Conservation (phyloP, 2,329 filamentous ascomycete genomes). For the Sphaceloma murrayae region DNA sequence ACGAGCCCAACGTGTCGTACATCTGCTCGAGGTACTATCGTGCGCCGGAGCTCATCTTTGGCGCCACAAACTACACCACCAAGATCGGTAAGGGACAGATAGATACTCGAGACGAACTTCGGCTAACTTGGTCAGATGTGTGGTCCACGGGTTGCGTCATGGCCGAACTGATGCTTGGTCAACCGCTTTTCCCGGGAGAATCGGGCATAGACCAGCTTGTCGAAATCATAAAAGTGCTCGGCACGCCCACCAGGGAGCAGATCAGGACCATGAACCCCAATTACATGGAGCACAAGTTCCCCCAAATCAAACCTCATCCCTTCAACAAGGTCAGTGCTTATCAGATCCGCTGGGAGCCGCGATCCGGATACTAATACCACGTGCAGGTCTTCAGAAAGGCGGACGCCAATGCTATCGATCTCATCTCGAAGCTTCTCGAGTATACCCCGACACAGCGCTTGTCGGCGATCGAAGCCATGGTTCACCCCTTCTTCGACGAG, state of each 20-base stretch:
- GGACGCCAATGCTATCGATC: slow-evolving; percentile 80
- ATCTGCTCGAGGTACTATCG: slow-evolving; percentile 99
- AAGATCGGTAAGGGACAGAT: slow-evolving; percentile 74
- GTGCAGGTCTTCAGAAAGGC: slow-evolving; percentile 89
- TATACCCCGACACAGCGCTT: slow-evolving; percentile 96
- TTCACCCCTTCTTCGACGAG: slow-evolving; percentile 97
- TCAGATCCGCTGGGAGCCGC: slow-evolving; percentile 16
- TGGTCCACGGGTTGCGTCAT: slow-evolving; percentile 99
- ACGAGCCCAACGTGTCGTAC: slow-evolving; percentile 98
- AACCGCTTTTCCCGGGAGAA: slow-evolving; percentile 94
- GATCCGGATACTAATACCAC: slow-evolving; percentile 2
- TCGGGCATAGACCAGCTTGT: slow-evolving; percentile 97
- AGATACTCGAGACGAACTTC: slow-evolving; percentile 15
- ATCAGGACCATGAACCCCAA: slow-evolving; percentile 99
- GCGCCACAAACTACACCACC: slow-evolving; percentile 97
- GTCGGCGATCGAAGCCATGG: slow-evolving; percentile 90
- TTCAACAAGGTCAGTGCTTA: slow-evolving; percentile 68
- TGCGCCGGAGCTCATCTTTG: slow-evolving; percentile 95
- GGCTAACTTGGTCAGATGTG: slow-evolving; percentile 57
- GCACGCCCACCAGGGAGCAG: slow-evolving; percentile 92
- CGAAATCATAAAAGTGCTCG: slow-evolving; percentile 98
- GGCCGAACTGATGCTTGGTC: slow-evolving; percentile 97
- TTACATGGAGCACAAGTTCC: slow-evolving; percentile 99
- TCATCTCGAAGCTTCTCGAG: slow-evolving; percentile 87
- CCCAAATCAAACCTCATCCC: slow-evolving; percentile 97